These are phyloP conservation scores for Auriscalpium microsporum DNA, from an alignment of 768 basidiomycete species.

Conservation along the genomic window DNA sequence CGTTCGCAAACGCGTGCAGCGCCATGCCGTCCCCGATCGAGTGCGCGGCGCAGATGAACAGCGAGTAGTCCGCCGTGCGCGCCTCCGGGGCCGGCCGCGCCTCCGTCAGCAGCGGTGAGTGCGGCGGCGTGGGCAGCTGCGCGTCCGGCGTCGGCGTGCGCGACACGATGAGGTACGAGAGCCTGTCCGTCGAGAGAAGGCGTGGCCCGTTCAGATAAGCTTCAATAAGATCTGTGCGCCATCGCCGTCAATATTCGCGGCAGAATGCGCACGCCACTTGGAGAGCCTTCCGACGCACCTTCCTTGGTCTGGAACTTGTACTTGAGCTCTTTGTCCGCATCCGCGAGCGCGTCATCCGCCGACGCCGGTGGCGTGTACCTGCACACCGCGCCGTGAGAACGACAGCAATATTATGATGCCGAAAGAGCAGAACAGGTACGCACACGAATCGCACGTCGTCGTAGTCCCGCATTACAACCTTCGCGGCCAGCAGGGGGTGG, in stretches of 20 bases:
- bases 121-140: slow-evolving; percentile 25
- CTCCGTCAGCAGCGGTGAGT: slow-evolving; percentile 22
- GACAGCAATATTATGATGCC: neutral
- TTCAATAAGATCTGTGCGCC: slow-evolving; percentile 46
- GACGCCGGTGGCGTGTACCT: slow-evolving; percentile 42
- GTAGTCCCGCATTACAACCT: slow-evolving; percentile 50
- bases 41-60: slow-evolving; percentile 71
- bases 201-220: slow-evolving; percentile 71
- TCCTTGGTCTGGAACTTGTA: slow-evolving; percentile 46
- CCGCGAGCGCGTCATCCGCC: slow-evolving; percentile 34
- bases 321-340: slow-evolving; percentile 42
- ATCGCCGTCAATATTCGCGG: too few species aligned
- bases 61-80: slow-evolving; percentile 36
- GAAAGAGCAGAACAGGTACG: slow-evolving; percentile 17
- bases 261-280: too few species aligned
- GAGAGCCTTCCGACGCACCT: slow-evolving; percentile 28
- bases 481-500: slow-evolving; percentile 66
- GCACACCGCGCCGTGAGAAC: neutral
- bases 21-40: slow-evolving; percentile 87
- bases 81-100: slow-evolving; percentile 5
- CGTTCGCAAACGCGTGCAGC: slow-evolving; percentile 72
- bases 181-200: slow-evolving; percentile 54
- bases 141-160: slow-evolving; percentile 15
- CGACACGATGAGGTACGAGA: slow-evolving; percentile 59
- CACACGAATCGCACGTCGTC: slow-evolving; percentile 63